These are phyloP conservation scores for Syncephalastrum contaminatum DNA, from an alignment of 371 early-diverging fungal species.

Conservation along the genomic window DNA sequence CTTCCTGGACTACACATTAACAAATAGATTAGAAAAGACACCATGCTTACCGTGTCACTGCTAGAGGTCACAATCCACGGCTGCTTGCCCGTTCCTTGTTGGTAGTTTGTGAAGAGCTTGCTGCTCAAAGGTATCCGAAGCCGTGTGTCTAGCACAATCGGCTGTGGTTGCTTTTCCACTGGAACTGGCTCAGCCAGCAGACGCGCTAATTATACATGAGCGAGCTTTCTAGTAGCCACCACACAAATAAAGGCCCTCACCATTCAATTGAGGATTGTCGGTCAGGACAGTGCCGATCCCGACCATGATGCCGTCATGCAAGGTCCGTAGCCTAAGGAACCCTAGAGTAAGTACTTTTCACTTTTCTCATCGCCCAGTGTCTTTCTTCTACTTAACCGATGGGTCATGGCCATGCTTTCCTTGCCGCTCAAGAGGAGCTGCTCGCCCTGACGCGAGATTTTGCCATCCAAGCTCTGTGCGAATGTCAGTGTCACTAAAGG, in stretches of 20 bases:
- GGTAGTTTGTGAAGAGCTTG: conserved; percentile 33
- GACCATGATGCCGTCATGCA: conserved; percentile 85
- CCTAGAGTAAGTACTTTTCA: not conserved
- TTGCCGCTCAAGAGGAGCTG: conserved; percentile 72
- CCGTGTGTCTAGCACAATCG: conserved; percentile 82
- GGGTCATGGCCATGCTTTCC: conserved; percentile 80
- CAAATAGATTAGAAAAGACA: not conserved
- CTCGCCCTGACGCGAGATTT: conserved; percentile 64
- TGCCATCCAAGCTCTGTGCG: conserved; percentile 92
- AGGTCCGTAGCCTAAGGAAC: conserved; percentile 59
- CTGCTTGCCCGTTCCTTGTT: conserved; percentile 13
- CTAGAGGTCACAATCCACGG: conserved; percentile 32
- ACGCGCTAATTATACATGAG: not conserved
- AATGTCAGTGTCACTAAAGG: conserved; percentile 72
- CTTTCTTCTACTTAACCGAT: conserved; percentile 38
- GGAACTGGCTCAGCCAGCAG: too few species aligned
- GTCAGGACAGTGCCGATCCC: conserved; percentile 83
- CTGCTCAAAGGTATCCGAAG: conserved; percentile 26
- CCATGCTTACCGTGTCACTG: not conserved
- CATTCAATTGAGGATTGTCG: conserved; percentile 88
- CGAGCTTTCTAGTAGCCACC: not conserved
- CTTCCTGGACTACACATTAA: conserved; percentile 11
- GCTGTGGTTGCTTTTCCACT: conserved; percentile 62
- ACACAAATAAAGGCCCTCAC: conserved; percentile 22
- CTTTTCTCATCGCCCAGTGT: not conserved